Conservation (phyloP, 2,329 filamentous ascomycete genomes). For the Beauveria brongniartii region DNA sequence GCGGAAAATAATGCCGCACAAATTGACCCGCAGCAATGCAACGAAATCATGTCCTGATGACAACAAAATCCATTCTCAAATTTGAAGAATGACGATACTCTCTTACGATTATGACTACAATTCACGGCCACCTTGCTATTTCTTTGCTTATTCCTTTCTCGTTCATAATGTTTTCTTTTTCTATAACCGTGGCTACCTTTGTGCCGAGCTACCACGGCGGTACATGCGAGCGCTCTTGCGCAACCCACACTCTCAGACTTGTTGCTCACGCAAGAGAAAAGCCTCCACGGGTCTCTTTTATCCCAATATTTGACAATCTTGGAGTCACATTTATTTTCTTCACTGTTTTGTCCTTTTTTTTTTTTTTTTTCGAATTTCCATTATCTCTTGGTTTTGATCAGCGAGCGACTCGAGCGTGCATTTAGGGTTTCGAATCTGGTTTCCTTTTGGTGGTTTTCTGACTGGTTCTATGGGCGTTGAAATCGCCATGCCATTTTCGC, state of each 20-base stretch:
- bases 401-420: conserved; percentile 13
- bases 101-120: conserved; percentile 28
- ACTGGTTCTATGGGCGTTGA: conserved; percentile 9
- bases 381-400: conserved; percentile 13
- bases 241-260: conserved; percentile 28
- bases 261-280: conserved; percentile 40
- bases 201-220: conserved; percentile 18
- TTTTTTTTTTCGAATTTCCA: conserved; percentile 7
- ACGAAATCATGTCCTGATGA: conserved; percentile 33
- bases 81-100: conserved; percentile 12
- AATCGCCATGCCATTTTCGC: not conserved
- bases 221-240: conserved; percentile 25
- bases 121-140: conserved; percentile 13
- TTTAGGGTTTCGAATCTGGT: conserved; percentile 17
- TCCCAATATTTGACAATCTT: conserved; percentile 16
- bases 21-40: conserved; percentile 33
- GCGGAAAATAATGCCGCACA: conserved; percentile 57
- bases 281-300: conserved; percentile 17
- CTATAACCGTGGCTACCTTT: conserved; percentile 12
- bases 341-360: conserved; percentile 17
- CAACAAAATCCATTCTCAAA: conserved; percentile 18
- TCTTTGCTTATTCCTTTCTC: conserved; percentile 14
- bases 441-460: conserved; percentile 18
- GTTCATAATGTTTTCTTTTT: conserved; percentile 14
- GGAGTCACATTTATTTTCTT: conserved; percentile 24